A percentile compares a stretch with the other conserved stretches of the same genome.
Conservation (phyloP, 345 rosid genomes). For the Camelina hispida region DNA sequence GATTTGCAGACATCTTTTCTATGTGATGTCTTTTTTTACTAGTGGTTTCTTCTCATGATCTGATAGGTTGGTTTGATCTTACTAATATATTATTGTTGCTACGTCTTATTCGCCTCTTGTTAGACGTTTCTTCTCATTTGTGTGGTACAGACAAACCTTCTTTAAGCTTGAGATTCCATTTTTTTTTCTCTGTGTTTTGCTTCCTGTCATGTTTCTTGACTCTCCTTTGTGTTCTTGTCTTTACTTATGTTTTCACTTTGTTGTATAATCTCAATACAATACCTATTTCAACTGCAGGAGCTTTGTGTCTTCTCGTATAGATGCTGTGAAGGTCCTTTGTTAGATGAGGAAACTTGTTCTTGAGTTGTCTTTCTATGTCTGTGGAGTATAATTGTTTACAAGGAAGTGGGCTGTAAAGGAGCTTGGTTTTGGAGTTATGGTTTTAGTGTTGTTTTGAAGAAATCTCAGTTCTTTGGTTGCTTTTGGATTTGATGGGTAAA, state of each 20-base stretch:
- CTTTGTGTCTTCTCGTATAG: constrained; percentile 16
- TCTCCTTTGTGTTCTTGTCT: constrained; percentile 11
- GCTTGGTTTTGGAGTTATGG: constrained; percentile 19
- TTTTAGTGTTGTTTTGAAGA: constrained; percentile 20
- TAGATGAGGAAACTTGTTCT: constrained; percentile 17
- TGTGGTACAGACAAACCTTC: not conserved
- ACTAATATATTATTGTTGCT: constrained; percentile 31
- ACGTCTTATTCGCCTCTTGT: constrained; percentile 38
- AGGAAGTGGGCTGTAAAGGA: not conserved
- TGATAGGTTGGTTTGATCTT: constrained; percentile 41
- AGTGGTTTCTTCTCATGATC: constrained; percentile 32
- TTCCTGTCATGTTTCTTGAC: not conserved
- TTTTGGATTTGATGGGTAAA: constrained; percentile 43
- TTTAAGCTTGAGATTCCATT: constrained; percentile 14
- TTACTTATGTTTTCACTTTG: not conserved
- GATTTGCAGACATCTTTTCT: constrained; percentile 8
- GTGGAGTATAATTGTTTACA: constrained; percentile 12
- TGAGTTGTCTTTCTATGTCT: constrained; percentile 22
- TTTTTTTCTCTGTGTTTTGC: constrained; percentile 7
- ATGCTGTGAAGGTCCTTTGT: constrained; percentile 4
- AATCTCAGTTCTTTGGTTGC: constrained; percentile 19
- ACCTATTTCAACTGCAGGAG: constrained; percentile 32
- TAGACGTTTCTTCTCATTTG: constrained; percentile 19
- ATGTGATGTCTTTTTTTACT: constrained; percentile 11
- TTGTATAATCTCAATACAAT: constrained; percentile 13